These are phyloP conservation scores for Apodospora peruviana DNA, from an alignment of 495 filamentous ascomycete species.

Conservation along the genomic window DNA sequence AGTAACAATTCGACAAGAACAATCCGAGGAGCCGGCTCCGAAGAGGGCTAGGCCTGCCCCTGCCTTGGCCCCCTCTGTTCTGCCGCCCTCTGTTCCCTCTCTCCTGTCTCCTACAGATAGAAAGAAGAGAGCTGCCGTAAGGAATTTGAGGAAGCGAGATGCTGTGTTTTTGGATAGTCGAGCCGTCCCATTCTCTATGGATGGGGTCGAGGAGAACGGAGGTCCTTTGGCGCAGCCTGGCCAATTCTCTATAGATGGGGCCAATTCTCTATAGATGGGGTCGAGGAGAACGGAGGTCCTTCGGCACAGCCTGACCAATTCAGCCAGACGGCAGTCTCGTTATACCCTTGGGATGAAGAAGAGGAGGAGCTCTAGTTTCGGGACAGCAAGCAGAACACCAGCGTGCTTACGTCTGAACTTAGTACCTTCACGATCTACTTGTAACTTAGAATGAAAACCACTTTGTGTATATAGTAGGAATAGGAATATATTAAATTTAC, in stretches of 20 bases:
- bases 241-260: background rate
- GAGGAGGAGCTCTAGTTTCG: background rate
- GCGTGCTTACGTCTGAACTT: background rate
- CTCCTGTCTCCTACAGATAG: conserved; percentile 3
- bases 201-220: conserved; percentile 4
- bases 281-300: background rate
- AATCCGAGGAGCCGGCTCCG: conserved; percentile 1
- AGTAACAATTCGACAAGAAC: conserved; percentile 10
- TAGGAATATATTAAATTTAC: background rate
- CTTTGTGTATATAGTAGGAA: background rate
- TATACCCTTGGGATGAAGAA: background rate
- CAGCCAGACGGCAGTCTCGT: background rate
- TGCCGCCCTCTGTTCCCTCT: background rate
- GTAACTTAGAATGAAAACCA: background rate
- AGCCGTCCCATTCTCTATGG: background rate
- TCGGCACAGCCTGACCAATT: background rate
- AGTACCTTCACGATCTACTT: background rate
- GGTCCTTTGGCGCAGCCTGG: conserved; percentile 3
- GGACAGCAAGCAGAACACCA: background rate
- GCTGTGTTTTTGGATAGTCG: conserved; percentile 6
- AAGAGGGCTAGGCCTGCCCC: conserved; percentile 5
- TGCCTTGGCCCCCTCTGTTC: background rate
- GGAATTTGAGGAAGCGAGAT: conserved; percentile 6
- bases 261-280: background rate
- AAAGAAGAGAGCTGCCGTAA: conserved; percentile 5